Evolutionary conservation across 257 asterid species (phyloP).

Genomic region (Fraxinus excelsior): DNA sequence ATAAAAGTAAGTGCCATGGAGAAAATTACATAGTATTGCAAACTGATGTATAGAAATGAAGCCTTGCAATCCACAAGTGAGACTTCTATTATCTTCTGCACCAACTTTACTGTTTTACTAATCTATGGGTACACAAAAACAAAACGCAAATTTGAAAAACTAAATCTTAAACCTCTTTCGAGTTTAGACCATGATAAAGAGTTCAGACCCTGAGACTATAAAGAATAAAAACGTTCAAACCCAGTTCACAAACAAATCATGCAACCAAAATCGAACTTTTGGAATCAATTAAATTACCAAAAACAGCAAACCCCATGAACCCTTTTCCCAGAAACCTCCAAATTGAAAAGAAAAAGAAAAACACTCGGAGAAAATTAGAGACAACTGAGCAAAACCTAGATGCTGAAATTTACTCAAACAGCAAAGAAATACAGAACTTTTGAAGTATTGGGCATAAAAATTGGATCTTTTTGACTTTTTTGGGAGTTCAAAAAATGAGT

Average conservation of each 20-base stretch:
- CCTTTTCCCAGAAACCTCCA: constrained; percentile 33
- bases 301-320: constrained; percentile 32
- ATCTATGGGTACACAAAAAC: constrained; percentile 35
- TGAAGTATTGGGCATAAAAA: constrained; percentile 20
- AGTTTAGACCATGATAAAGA: not conserved
- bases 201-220: not conserved
- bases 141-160: not conserved
- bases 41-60: constrained; percentile 62
- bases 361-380: constrained; percentile 6
- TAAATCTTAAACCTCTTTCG: constrained; percentile 23
- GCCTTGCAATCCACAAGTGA: constrained; percentile 74
- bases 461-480: constrained; percentile 19
- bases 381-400: constrained; percentile 37
- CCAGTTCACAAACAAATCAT: constrained; percentile 33
- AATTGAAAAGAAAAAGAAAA: not conserved
- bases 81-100: constrained; percentile 47
- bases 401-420: constrained; percentile 28
- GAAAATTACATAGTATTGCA: constrained; percentile 65
- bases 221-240: constrained; percentile 31
- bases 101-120: constrained; percentile 48
- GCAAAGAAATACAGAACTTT: constrained; percentile 15
- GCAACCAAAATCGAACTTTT: constrained; percentile 24
- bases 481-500: constrained; percentile 4
- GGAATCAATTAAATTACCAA: constrained; percentile 12
- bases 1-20: not conserved